These are phyloP conservation scores for Nannizziopsis arthrosporioides DNA, from an alignment of 2,329 filamentous ascomycete species.

Conservation along the genomic window DNA sequence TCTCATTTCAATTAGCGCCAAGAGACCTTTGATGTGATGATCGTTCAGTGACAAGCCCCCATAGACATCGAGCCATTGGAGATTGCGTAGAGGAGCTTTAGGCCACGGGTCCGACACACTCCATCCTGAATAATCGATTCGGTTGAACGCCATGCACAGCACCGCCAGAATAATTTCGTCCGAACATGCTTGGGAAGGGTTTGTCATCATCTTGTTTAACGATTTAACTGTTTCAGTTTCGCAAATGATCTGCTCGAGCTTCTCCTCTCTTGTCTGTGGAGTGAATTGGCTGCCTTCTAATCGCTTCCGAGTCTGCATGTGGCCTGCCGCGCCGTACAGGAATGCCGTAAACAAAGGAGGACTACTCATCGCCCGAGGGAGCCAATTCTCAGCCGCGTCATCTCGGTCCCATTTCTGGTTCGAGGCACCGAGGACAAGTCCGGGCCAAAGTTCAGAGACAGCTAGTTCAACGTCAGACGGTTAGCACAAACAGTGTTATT, in stretches of 20 bases:
- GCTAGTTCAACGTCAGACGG: constrained; percentile 6
- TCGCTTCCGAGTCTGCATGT: constrained; percentile 16
- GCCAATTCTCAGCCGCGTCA: constrained; percentile 13
- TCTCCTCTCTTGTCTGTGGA: constrained; percentile 15
- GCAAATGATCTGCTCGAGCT: constrained; percentile 16
- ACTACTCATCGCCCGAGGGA: constrained; percentile 14
- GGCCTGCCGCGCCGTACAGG: constrained; percentile 16
- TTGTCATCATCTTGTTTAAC: constrained; percentile 20
- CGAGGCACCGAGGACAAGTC: constrained; percentile 13
- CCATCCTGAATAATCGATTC: constrained; percentile 16
- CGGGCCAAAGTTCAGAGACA: constrained; percentile 17
- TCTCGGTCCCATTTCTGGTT: constrained; percentile 14
- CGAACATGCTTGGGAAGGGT: constrained; percentile 16
- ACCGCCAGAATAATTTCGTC: constrained; percentile 22
- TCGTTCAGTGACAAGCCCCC: constrained; percentile 19
- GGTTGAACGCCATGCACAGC: constrained; percentile 21
- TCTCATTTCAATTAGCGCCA: constrained; percentile 23
- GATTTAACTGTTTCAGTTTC: constrained; percentile 20
- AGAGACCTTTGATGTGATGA: constrained; percentile 20
- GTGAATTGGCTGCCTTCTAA: constrained; percentile 11
- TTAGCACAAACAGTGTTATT: not conserved
- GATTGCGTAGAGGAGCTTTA: constrained; percentile 19
- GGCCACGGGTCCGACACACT: constrained; percentile 16
- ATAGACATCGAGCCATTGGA: constrained; percentile 22
- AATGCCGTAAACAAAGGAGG: constrained; percentile 16